These are phyloP conservation scores for Phytopythium kandeliae DNA, from an alignment of 352 stramenopile species.

Conservation along the genomic window DNA sequence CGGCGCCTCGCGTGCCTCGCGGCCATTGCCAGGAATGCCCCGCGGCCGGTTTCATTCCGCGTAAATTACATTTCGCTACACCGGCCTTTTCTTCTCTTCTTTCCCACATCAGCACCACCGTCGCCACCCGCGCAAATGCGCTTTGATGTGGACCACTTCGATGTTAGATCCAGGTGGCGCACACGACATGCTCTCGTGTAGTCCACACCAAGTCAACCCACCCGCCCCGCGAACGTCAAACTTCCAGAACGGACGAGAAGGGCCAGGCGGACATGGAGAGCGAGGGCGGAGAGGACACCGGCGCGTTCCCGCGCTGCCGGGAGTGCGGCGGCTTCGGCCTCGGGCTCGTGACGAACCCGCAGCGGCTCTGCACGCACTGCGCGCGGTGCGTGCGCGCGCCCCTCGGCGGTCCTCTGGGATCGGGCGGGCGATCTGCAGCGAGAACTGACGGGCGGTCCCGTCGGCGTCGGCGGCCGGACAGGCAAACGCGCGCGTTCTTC, in stretches of 20 bases:
- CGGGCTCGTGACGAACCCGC: slow-evolving; percentile 63
- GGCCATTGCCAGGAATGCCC: too few species aligned
- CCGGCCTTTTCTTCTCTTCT: not conserved
- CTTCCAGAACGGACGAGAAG: not conserved
- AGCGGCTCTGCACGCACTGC: slow-evolving; percentile 71
- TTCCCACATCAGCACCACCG: too few species aligned
- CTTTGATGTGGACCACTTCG: not conserved
- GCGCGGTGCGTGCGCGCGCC: slow-evolving; percentile 44
- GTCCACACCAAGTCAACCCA: not conserved
- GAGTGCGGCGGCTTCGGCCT: slow-evolving; percentile 67
- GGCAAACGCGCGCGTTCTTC: slow-evolving; percentile 68
- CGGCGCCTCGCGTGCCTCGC: too few species aligned
- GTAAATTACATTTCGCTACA: not conserved
- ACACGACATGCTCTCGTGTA: too few species aligned
- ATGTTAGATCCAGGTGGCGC: not conserved
- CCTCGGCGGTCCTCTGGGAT: too few species aligned
- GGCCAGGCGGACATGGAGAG: not conserved
- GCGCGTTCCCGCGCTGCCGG: slow-evolving; percentile 49
- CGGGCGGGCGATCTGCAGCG: too few species aligned
- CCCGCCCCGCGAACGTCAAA: not conserved
- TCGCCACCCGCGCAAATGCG: not conserved
- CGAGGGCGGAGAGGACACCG: slow-evolving; percentile 1
- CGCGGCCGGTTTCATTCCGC: not conserved
- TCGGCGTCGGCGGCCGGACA: slow-evolving; percentile 5
- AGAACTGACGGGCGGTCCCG: not conserved